Conservation (phyloP, 768 basidiomycete species). For the Podaxis sp. region DNA sequence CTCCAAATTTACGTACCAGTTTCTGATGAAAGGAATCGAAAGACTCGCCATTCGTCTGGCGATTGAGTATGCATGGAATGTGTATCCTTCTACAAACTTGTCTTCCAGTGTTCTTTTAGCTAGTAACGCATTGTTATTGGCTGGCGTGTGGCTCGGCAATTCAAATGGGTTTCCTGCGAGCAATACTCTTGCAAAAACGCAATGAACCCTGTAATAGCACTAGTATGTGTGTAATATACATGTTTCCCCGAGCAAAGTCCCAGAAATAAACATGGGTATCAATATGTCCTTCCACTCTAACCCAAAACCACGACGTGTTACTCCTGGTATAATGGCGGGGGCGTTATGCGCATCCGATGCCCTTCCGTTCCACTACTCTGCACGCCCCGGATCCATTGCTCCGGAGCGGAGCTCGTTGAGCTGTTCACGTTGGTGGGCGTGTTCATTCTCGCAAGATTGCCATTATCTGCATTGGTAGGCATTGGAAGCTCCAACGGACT, state of each 20-base stretch:
- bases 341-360: neutral
- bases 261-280: no score
- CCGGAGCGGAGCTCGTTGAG: neutral
- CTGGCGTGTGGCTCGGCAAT: conserved; percentile 34
- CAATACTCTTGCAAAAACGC: neutral
- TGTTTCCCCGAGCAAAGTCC: no score
- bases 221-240: no score
- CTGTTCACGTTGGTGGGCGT: neutral
- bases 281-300: no score
- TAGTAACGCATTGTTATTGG: conserved; percentile 27
- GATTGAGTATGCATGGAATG: conserved; percentile 23
- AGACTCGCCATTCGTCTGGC: conserved; percentile 12
- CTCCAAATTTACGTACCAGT: neutral
- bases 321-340: neutral
- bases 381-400: neutral
- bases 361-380: neutral
- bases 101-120: conserved; percentile 29
- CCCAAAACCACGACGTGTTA: neutral
- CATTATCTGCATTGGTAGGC: no score
- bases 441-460: no score
- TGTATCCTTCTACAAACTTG: conserved; percentile 21
- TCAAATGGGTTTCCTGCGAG: conserved; percentile 10
- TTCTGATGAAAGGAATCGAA: neutral
- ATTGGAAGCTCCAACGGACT: no score
- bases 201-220: neutral